Percentiles rank a stretch among this genome's conserved stretches.
Conservation (phyloP, 2,329 filamentous ascomycete genomes). For the Fragosphaeria purpurea region DNA sequence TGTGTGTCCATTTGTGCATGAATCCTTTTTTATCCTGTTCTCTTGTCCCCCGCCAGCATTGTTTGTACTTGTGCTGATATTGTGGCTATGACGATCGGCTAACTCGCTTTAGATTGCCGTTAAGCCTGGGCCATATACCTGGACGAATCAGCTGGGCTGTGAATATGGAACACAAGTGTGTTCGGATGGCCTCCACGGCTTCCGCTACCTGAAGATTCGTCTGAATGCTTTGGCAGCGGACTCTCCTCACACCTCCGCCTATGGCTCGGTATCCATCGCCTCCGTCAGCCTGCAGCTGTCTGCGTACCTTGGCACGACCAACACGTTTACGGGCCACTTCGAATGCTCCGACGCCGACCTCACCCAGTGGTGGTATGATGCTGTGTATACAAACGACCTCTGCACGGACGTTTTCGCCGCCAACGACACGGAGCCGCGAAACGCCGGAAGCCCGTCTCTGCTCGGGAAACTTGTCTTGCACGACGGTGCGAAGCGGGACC, state of each 20-base stretch:
- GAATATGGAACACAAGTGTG: conserved; percentile 33
- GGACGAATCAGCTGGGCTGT: conserved; percentile 36
- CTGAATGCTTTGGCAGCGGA: conserved; percentile 34
- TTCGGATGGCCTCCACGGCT: conserved; percentile 42
- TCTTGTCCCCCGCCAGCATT: too few relatives aligned
- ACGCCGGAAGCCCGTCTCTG: conserved; percentile 31
- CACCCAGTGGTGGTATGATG: conserved; percentile 44
- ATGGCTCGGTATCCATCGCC: conserved; percentile 33
- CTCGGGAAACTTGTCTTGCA: conserved; percentile 35
- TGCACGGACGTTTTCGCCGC: conserved; percentile 34
- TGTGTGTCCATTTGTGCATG: too few relatives aligned
- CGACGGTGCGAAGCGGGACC: conserved; percentile 42
- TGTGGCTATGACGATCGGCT: not conserved
- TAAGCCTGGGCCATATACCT: conserved; percentile 28
- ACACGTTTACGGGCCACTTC: conserved; percentile 41
- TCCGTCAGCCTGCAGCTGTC: conserved; percentile 32
- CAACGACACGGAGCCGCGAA: conserved; percentile 39
- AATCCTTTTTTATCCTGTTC: too few relatives aligned
- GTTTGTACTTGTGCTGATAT: too few relatives aligned
- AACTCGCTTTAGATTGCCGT: conserved; percentile 31
- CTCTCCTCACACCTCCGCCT: conserved; percentile 31
- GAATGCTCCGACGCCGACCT: conserved; percentile 39
- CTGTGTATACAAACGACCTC: conserved; percentile 41
- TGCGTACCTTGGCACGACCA: conserved; percentile 35
- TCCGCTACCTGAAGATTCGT: conserved; percentile 40